These are phyloP conservation scores for Uromyces viciae-fabae DNA, from an alignment of 1,284 basidiomycete species.

Conservation along the genomic window DNA sequence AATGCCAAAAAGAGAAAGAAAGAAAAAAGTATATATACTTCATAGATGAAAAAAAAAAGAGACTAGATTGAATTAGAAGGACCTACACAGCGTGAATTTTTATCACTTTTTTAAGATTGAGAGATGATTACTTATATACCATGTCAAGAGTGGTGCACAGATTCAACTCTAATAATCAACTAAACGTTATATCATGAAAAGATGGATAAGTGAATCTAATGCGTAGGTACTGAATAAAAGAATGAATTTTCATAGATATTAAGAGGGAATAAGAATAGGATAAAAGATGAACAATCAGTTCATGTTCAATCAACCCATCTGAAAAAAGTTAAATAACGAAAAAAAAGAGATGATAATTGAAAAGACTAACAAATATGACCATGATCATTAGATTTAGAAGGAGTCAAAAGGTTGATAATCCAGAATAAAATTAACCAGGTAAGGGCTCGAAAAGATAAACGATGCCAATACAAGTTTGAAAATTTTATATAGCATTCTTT, in stretches of 20 bases:
- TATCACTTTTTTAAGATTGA: no score
- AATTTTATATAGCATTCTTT: background rate
- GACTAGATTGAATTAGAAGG: no score
- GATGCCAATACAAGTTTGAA: background rate
- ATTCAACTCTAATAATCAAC: no score
- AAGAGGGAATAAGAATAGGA: background rate
- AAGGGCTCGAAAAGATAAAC: background rate
- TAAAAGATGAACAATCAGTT: background rate
- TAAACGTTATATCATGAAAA: no score
- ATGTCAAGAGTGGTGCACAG: no score
- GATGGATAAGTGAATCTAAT: background rate
- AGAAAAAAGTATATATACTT: no score
- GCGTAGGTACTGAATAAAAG: conserved; percentile 9
- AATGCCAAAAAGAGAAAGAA: no score
- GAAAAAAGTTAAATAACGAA: background rate
- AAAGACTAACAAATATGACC: conserved; percentile 35
- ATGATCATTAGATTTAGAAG: conserved; percentile 18
- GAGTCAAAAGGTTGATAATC: conserved; percentile 38
- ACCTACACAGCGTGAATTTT: no score
- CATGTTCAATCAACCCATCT: background rate
- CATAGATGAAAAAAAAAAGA: no score
- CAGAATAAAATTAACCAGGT: conserved; percentile 15
- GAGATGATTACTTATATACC: no score
- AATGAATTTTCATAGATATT: background rate
- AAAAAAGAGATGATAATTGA: background rate